These are phyloP conservation scores for Ogataea wickerhamii DNA, from an alignment of 805 yeast genomes.

Conservation along the genomic window DNA sequence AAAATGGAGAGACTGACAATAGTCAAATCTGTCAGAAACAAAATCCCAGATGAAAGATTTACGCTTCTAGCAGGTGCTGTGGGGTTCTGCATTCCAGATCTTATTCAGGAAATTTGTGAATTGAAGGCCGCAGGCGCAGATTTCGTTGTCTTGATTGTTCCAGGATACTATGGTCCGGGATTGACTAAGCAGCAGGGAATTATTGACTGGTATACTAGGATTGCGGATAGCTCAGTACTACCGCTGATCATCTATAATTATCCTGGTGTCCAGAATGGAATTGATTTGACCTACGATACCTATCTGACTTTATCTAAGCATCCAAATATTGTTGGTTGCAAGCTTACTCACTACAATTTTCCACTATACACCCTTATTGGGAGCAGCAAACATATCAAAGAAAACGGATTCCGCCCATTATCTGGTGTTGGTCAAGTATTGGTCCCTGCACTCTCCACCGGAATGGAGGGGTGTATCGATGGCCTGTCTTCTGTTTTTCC, in stretches of 20 bases:
- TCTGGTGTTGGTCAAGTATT: conserved; percentile 50
- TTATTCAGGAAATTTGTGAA: conserved; percentile 35
- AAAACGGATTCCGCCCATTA: conserved; percentile 38
- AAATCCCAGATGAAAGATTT: conserved; percentile 33
- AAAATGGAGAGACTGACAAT: conserved; percentile 38
- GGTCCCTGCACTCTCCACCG: conserved; percentile 43
- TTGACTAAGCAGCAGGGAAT: conserved; percentile 41
- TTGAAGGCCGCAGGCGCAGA: conserved; percentile 36
- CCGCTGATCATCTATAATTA: conserved; percentile 43
- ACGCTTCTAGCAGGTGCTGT: conserved; percentile 47
- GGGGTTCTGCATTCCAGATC: conserved; percentile 39
- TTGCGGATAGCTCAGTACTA: conserved; percentile 39
- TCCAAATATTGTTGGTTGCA: conserved; percentile 45
- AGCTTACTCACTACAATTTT: conserved; percentile 47
- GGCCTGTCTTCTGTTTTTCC: conserved; percentile 50
- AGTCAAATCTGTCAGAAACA: conserved; percentile 32
- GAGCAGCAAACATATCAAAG: conserved; percentile 34
- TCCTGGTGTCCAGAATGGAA: conserved; percentile 42
- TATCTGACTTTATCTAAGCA: conserved; percentile 38
- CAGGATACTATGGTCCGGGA: conserved; percentile 44
- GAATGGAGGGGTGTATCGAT: conserved; percentile 46
- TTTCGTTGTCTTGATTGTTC: conserved; percentile 39
- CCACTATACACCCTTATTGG: conserved; percentile 44
- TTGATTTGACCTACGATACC: conserved; percentile 34
- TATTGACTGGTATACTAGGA: conserved; percentile 38